These are phyloP conservation scores for Obelidium mucronatum DNA, from an alignment of 192 early-diverging fungal genomes.

Conservation along the genomic window DNA sequence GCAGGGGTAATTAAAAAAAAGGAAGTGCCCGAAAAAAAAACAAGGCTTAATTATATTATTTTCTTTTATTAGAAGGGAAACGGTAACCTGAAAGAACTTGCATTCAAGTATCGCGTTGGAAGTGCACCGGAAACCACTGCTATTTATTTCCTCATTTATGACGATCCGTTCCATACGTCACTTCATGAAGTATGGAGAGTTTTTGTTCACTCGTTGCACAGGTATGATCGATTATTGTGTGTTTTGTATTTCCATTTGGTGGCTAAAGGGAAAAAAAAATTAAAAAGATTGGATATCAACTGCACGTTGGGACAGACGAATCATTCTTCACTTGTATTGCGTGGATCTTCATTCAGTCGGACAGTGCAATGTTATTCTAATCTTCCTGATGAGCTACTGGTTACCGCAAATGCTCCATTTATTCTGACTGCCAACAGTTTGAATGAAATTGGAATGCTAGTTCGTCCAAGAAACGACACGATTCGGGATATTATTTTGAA, in stretches of 20 bases:
- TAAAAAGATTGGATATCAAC: constrained; percentile 57
- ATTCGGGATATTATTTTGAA: constrained; percentile 43
- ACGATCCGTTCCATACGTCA: constrained; percentile 53
- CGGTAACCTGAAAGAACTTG: constrained; percentile 40
- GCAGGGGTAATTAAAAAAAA: constrained; percentile 34
- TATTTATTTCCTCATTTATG: constrained; percentile 55
- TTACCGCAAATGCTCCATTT: constrained; percentile 45
- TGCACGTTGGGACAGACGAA: constrained; percentile 58
- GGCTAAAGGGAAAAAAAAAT: too few species aligned
- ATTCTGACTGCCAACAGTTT: constrained; percentile 49
- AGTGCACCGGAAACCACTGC: constrained; percentile 39
- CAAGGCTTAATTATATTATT: constrained; percentile 14
- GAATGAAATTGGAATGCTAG: constrained; percentile 51
- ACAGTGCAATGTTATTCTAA: constrained; percentile 48
- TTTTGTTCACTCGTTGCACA: constrained; percentile 50
- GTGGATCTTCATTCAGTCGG: constrained; percentile 44
- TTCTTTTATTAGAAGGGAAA: constrained; percentile 21
- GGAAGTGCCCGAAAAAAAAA: background rate
- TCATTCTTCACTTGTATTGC: constrained; percentile 44
- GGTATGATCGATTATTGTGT: constrained; percentile 19
- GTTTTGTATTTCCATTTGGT: background rate
- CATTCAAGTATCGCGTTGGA: constrained; percentile 49
- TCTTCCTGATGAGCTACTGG: constrained; percentile 38
- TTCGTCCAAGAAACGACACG: constrained; percentile 35
- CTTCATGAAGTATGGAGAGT: constrained; percentile 53